Percentiles rank a stretch among this genome's conserved stretches.
phyloP scores from a whole-genome alignment of 345 rosid genomes.

The Punica granatum region DNA sequence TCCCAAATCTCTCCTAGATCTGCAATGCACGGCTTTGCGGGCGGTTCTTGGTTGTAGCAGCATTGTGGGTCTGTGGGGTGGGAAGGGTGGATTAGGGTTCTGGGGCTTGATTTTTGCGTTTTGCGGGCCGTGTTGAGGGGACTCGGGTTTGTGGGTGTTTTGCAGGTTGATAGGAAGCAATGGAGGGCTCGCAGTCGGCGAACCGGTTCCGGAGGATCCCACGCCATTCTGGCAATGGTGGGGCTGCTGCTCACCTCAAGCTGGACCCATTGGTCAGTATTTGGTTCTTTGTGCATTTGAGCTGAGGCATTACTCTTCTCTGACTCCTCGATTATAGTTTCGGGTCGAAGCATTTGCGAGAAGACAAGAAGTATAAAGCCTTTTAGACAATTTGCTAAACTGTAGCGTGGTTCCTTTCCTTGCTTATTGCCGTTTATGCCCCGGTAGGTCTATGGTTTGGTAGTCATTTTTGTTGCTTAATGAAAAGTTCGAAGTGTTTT shows the following conservation, averaged over 20 bases:
- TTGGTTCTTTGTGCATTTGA: constrained; percentile 1
- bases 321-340: background rate
- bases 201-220: constrained; percentile 54
- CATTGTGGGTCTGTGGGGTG: constrained; percentile 8
- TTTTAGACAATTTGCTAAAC: background rate
- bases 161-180: constrained; percentile 1
- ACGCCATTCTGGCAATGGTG: constrained; percentile 27
- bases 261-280: constrained; percentile 49
- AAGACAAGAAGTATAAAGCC: background rate
- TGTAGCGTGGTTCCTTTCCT: background rate
- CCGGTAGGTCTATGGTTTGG: no score
- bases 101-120: background rate
- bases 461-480: background rate
- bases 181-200: constrained; percentile 15
- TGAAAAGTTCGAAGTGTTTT: background rate
- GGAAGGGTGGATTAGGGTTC: background rate
- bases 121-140: background rate
- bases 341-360: background rate
- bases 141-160: constrained; percentile 1
- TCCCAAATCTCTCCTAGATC: constrained; percentile 11
- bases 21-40: constrained; percentile 1
- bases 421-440: background rate
- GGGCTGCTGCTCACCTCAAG: constrained; percentile 32
- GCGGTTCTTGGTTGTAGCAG: background rate
- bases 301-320: background rate